Conservation (phyloP, 805 yeast species). For the Myxozyma udenii region DNA sequence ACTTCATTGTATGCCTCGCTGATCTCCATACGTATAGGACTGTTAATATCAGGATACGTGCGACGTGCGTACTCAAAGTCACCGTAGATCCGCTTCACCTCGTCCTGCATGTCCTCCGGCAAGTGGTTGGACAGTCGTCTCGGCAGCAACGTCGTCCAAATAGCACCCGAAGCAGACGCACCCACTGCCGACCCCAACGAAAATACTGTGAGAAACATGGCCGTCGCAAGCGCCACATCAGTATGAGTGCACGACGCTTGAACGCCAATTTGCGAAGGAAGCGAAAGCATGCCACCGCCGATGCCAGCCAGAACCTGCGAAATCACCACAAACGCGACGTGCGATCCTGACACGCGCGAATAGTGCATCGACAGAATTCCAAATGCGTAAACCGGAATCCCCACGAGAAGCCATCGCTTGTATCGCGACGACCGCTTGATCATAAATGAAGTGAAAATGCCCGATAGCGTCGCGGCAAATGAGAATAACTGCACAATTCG, state of each 20-base stretch:
- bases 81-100: constrained; percentile 19
- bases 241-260: constrained; percentile 47
- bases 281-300: constrained; percentile 63
- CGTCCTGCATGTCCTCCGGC: constrained; percentile 35
- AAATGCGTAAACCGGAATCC: constrained; percentile 51
- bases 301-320: constrained; percentile 54
- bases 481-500: constrained; percentile 56
- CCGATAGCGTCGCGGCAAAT: constrained; percentile 56
- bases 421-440: constrained; percentile 48
- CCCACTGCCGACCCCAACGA: constrained; percentile 61
- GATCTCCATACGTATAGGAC: constrained; percentile 21
- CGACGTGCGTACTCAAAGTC: constrained; percentile 26
- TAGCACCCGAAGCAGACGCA: constrained; percentile 56
- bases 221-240: constrained; percentile 54
- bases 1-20: constrained; percentile 21
- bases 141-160: constrained; percentile 58
- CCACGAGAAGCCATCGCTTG: constrained; percentile 55
- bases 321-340: constrained; percentile 54
- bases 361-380: constrained; percentile 53
- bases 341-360: constrained; percentile 48
- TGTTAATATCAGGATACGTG: constrained; percentile 16
- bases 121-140: constrained; percentile 40
- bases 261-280: constrained; percentile 54
- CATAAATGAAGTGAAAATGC: constrained; percentile 52
- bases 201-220: constrained; percentile 53